phyloP scores from a whole-genome alignment of 2,329 filamentous ascomycete genomes.

The Aspergillus vadensis region DNA sequence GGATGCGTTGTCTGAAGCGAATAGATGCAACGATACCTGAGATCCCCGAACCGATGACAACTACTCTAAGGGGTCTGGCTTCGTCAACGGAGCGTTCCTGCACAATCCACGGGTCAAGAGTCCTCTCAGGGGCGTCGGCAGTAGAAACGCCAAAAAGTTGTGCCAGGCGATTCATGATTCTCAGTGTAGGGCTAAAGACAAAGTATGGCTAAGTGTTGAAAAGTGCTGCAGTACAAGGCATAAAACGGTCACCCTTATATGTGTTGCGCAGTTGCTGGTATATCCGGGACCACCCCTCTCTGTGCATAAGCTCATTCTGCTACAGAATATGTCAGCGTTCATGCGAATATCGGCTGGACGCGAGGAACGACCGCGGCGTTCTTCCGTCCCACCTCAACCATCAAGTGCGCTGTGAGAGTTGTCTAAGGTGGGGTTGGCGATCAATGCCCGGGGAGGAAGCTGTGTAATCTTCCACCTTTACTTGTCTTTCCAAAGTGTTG shows the following conservation, averaged over 20 bases:
- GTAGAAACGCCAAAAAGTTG: not conserved
- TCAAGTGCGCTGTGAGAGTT: not conserved
- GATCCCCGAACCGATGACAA: constrained; percentile 44
- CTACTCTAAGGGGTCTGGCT: constrained; percentile 33
- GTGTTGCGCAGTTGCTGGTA: not conserved
- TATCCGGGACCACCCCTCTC: not conserved
- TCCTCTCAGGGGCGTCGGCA: not conserved
- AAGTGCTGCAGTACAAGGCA: not conserved
- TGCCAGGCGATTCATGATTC: not conserved
- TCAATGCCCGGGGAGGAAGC: not conserved
- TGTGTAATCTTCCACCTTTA: not conserved
- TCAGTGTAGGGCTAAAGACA: not conserved
- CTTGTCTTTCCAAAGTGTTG: not conserved
- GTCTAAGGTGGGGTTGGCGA: not conserved
- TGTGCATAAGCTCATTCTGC: not conserved
- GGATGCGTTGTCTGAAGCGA: constrained; percentile 39
- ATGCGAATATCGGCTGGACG: not conserved
- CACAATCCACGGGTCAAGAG: constrained; percentile 21
- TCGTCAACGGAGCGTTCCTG: constrained; percentile 38
- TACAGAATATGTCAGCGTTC: not conserved
- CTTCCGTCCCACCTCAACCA: not conserved
- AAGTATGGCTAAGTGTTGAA: too few species aligned
- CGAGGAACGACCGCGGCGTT: not conserved
- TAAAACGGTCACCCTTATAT: not conserved
- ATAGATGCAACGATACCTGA: constrained; percentile 44